Evolutionary conservation across 2,329 filamentous ascomycete species (phyloP), one percentile per base, ranked within the genome.

Genomic region (Lithohypha guttulata): DNA sequence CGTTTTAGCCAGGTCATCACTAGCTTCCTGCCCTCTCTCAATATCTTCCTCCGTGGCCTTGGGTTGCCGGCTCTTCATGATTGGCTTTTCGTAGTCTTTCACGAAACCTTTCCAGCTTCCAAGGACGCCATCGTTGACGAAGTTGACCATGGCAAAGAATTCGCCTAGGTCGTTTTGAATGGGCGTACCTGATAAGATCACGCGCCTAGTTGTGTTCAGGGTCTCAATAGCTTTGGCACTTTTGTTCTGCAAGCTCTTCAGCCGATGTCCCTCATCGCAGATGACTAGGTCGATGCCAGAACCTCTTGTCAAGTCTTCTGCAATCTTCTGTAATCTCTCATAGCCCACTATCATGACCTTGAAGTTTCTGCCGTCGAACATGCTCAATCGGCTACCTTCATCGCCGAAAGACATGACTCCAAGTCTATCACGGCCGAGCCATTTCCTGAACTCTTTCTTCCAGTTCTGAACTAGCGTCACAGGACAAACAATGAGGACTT

Each of bases 281-380:
- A 81, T 73, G 40, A 81, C 70, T 41, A 81, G 79, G 52, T 84
- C 80, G 34, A 84, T 73, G 1, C 73, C 71, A 39, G 63, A 59
- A 5, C 73, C 75, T 51, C 74, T 74, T 45, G 74, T 71, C 30
- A 84, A 59, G 36, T 79, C 75, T 35, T 77, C 75, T 45, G 80
- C 73, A 1, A 83, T 72, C 3, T 67, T 70, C 33, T 77, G 68
- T 20, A 83, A 60, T 57, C 79, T 79, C 55, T 84, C 79, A 51
- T 84, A 84, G 1, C 79, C 79, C 42, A 84, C 74, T 47, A 84
- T 79, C 76, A 83, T 78, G 17, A 84, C 67, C 48, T 70, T 79
- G 53, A 82, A 84, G 17, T 70, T 69, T 51, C 69, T 77, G 20
- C 79, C 78, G 1, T 79, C 83, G 53, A 84, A 84, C 53, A 81